Evolutionary conservation across 345 rosid species (phyloP).

Genomic region (Cardamine resedifolia): DNA sequence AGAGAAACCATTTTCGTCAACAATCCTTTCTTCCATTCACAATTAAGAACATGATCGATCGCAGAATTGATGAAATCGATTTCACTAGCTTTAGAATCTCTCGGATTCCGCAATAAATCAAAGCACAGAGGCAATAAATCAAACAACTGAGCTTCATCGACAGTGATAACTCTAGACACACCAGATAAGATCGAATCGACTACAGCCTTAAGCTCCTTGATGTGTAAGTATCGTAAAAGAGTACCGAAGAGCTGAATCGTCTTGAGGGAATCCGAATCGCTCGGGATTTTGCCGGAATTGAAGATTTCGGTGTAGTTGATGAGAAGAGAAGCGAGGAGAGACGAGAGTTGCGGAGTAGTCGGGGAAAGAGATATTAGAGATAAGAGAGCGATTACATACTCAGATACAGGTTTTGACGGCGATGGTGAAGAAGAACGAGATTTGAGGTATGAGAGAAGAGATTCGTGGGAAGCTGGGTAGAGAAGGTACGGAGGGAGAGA

Average conservation of each 20-base stretch:
- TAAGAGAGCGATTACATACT: conserved; percentile 58
- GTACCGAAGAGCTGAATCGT: conserved; percentile 53
- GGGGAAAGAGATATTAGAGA: conserved; percentile 64
- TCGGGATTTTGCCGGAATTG: conserved; percentile 50
- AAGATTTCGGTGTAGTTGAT: conserved; percentile 54
- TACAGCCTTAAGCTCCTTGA: conserved; percentile 41
- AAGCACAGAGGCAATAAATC: conserved; percentile 70
- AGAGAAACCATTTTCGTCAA: conserved; percentile 61
- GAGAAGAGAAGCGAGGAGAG: conserved; percentile 67
- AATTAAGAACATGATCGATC: conserved; percentile 47
- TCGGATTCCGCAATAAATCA: conserved; percentile 40
- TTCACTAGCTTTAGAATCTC: conserved; percentile 40
- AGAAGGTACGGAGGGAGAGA: conserved; percentile 53
- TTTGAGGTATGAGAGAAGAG: conserved; percentile 54
- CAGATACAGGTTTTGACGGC: conserved; percentile 57
- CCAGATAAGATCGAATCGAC: conserved; percentile 43
- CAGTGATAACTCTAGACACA: conserved; percentile 32
- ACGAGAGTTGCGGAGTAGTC: conserved; percentile 41
- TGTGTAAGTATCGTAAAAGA: conserved; percentile 43
- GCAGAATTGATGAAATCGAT: conserved; percentile 41
- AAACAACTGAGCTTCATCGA: conserved; percentile 73
- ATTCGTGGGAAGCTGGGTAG: conserved; percentile 48
- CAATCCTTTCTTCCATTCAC: conserved; percentile 63
- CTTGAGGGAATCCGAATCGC: conserved; percentile 60
- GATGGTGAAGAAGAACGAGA: conserved; percentile 55